Conservation (phyloP, 768 basidiomycete species). For the Chalciporus pseudorubinellus region DNA sequence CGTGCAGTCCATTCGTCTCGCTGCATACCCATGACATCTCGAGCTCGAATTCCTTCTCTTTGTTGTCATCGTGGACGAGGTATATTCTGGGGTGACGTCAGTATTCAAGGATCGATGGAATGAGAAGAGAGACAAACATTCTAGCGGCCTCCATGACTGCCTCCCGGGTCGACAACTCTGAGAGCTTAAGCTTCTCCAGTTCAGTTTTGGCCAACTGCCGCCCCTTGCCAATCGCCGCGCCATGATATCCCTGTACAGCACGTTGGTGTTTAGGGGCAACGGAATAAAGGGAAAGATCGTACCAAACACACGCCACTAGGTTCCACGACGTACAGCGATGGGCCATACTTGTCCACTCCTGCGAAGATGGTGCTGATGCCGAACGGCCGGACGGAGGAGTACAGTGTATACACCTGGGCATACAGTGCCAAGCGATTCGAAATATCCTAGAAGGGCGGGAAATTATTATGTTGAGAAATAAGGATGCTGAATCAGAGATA, state of each 20-base stretch:
- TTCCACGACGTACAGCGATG: slow-evolving; percentile 86
- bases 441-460: slow-evolving; percentile 39
- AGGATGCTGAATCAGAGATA: not conserved
- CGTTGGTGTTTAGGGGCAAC: not conserved
- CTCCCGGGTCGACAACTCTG: slow-evolving; percentile 75
- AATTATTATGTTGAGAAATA: not conserved
- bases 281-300: slow-evolving; percentile 27
- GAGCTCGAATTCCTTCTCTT: slow-evolving; percentile 97
- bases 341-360: slow-evolving; percentile 84
- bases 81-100: slow-evolving; percentile 67
- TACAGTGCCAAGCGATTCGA: slow-evolving; percentile 84
- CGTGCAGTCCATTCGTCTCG: slow-evolving; percentile 77
- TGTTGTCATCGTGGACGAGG: slow-evolving; percentile 94
- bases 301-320: slow-evolving; percentile 93
- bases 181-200: slow-evolving; percentile 89
- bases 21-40: slow-evolving; percentile 96
- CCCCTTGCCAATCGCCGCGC: slow-evolving; percentile 98
- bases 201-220: slow-evolving; percentile 97
- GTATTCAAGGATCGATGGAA: not conserved
- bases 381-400: slow-evolving; percentile 97
- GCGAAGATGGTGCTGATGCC: slow-evolving; percentile 92
- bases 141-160: slow-evolving; percentile 92
- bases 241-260: slow-evolving; percentile 77
- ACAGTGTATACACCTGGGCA: slow-evolving; percentile 94
- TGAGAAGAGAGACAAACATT: slow-evolving; percentile 60